Evolutionary conservation across 2,329 filamentous ascomycete genomes (phyloP).

Genomic region (Xylariomycetidae sp.): DNA sequence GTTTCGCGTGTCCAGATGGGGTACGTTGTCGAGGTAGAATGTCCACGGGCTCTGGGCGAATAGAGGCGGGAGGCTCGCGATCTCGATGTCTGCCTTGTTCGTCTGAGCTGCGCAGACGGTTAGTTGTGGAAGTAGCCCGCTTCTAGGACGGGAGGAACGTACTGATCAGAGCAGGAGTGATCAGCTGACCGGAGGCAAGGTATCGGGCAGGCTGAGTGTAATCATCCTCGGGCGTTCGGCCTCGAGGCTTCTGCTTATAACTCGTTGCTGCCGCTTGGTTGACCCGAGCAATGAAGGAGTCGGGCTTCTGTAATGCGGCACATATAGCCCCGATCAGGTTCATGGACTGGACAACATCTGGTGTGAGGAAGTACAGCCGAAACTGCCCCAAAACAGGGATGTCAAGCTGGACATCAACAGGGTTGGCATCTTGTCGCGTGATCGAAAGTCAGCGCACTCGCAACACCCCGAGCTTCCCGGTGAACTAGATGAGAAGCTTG

Average conservation of each 20-base stretch:
- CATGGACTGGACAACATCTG: conserved; percentile 49
- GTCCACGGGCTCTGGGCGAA: conserved; percentile 21
- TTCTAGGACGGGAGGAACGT: conserved; percentile 25
- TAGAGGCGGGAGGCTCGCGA: conserved; percentile 18
- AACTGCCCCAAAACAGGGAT: conserved; percentile 75
- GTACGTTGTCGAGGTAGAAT: conserved; percentile 23
- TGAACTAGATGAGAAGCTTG: neutral
- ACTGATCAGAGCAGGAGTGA: conserved; percentile 66
- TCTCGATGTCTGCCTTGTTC: conserved; percentile 19
- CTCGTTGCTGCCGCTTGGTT: conserved; percentile 54
- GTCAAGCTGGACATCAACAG: conserved; percentile 70
- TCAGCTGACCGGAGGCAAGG: conserved; percentile 58
- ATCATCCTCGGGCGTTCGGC: conserved; percentile 54
- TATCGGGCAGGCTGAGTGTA: conserved; percentile 65
- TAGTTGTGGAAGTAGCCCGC: neutral
- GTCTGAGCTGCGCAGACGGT: conserved; percentile 17
- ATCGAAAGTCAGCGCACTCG: neutral
- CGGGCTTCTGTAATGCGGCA: conserved; percentile 33
- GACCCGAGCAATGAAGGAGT: conserved; percentile 53
- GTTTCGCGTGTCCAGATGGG: conserved; percentile 19
- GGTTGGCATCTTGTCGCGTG: conserved; percentile 68
- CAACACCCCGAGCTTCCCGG: neutral
- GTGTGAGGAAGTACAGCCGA: conserved; percentile 65
- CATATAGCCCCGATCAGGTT: conserved; percentile 56
- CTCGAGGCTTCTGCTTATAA: conserved; percentile 53